Conservation (phyloP, 495 filamentous ascomycete genomes). For the Penicillium macrosclerotiorum region DNA sequence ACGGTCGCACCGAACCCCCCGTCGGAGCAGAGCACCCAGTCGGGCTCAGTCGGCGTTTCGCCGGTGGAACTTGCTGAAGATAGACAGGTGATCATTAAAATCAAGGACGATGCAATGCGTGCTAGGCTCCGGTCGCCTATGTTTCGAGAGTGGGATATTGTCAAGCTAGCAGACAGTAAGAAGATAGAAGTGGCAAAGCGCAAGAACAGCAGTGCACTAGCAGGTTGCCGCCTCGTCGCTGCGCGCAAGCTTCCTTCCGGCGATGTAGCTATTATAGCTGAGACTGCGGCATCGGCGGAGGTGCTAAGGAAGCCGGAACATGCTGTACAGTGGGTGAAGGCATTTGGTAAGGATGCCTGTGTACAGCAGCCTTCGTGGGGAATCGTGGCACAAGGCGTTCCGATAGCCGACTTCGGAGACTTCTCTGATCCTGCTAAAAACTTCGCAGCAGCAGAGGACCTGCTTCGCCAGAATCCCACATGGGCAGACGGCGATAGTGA, state of each 20-base stretch:
- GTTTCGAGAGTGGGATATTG: conserved; percentile 3
- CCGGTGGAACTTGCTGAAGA: conserved; percentile 3
- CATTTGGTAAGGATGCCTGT: conserved; percentile 6
- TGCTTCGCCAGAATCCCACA: conserved; percentile 5
- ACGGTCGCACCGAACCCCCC: neutral
- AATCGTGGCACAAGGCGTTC: conserved; percentile 14
- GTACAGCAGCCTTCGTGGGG: conserved; percentile 18
- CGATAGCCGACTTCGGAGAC: too few relatives aligned
- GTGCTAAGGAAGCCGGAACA: too few relatives aligned
- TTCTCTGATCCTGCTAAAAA: conserved; percentile 8
- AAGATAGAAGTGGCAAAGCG: neutral
- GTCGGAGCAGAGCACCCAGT: conserved; percentile 3
- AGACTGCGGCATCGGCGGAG: too few relatives aligned
- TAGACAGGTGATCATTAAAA: conserved; percentile 5
- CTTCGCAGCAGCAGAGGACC: conserved; percentile 1
- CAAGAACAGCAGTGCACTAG: too few relatives aligned
- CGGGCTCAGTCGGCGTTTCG: neutral
- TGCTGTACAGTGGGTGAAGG: too few relatives aligned
- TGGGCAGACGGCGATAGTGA: too few relatives aligned
- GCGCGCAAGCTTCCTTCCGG: too few relatives aligned
- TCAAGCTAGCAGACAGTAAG: neutral
- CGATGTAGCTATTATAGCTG: too few relatives aligned
- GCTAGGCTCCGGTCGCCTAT: neutral
- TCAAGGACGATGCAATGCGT: too few relatives aligned
- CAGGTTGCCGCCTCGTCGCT: too few relatives aligned